Evolutionary conservation across 1,284 basidiomycete species (phyloP).

Genomic region (Phlebopus sp.): DNA sequence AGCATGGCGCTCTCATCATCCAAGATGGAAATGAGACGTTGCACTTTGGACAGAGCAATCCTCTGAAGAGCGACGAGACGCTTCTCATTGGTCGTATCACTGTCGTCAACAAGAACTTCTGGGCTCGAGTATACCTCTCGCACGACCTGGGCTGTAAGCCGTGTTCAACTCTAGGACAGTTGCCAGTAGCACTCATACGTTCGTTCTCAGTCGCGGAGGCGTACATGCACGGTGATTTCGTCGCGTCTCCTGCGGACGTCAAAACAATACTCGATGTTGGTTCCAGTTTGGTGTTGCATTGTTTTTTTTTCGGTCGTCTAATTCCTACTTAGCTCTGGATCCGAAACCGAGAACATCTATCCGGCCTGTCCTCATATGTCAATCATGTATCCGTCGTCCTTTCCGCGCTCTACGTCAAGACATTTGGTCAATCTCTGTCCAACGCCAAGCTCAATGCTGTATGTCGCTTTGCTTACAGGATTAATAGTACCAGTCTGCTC

Average conservation of each 20-base stretch:
- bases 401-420: slow-evolving; percentile 39
- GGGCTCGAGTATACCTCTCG: slow-evolving; percentile 31
- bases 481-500: not conserved
- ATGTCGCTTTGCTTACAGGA: not conserved
- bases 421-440: slow-evolving; percentile 34
- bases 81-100: not conserved
- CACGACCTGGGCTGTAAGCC: slow-evolving; percentile 11
- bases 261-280: slow-evolving; percentile 38
- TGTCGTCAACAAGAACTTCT: slow-evolving; percentile 29
- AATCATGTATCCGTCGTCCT: slow-evolving; percentile 35
- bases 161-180: not conserved
- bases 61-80: not conserved
- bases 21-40: not conserved
- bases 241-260: slow-evolving; percentile 31
- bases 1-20: not conserved
- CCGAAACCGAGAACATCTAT: slow-evolving; percentile 35
- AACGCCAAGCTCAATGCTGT: slow-evolving; percentile 1
- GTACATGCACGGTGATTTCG: slow-evolving; percentile 36
- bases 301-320: slow-evolving; percentile 17
- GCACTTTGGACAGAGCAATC: not conserved
- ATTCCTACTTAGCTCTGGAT: slow-evolving; percentile 43
- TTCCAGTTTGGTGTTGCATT: not conserved
- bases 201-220: slow-evolving; percentile 30
- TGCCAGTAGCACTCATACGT: not conserved
- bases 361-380: slow-evolving; percentile 26